Percentiles rank a stretch among this genome's conserved stretches.
phyloP scores from a whole-genome alignment of 192 early-diverging fungal genomes.

The Coemansia aciculifera region DNA sequence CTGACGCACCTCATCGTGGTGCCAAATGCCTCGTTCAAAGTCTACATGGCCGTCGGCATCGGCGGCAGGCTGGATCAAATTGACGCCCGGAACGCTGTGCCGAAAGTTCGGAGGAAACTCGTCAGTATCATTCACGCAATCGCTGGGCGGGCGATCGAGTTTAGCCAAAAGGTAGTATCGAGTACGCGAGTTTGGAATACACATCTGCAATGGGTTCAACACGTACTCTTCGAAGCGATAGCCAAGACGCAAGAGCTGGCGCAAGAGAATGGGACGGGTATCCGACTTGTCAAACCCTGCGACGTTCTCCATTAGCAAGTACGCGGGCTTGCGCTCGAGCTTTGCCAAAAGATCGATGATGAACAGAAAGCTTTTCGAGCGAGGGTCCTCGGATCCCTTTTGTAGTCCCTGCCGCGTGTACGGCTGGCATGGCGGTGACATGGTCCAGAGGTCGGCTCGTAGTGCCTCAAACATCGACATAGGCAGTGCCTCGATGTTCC shows the following conservation, averaged over 20 bases:
- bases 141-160: slow-evolving; percentile 16
- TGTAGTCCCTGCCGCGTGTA: slow-evolving; percentile 74
- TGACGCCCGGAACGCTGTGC: slow-evolving; percentile 32
- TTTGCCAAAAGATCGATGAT: slow-evolving; percentile 64
- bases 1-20: slow-evolving; percentile 48
- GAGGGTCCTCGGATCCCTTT: slow-evolving; percentile 67
- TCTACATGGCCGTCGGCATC: slow-evolving; percentile 39
- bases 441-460: slow-evolving; percentile 71
- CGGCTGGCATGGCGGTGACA: slow-evolving; percentile 85
- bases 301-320: slow-evolving; percentile 79
- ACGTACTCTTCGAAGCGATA: slow-evolving; percentile 74
- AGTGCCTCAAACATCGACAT: slow-evolving; percentile 62
- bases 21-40: slow-evolving; percentile 49
- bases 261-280: slow-evolving; percentile 61
- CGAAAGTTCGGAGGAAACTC: slow-evolving; percentile 42
- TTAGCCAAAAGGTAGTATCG: slow-evolving; percentile 71
- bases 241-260: slow-evolving; percentile 54
- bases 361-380: slow-evolving; percentile 75
- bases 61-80: slow-evolving; percentile 37
- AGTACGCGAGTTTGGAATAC: slow-evolving; percentile 77
- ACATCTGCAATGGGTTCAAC: slow-evolving; percentile 71
- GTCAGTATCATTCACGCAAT: slow-evolving; percentile 13
- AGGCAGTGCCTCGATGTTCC: slow-evolving; percentile 65
- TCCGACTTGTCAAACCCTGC: slow-evolving; percentile 75
- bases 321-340: slow-evolving; percentile 59